Evolutionary conservation across 2,329 filamentous ascomycete species (phyloP).

Genomic region (Aspergillus proliferans): DNA sequence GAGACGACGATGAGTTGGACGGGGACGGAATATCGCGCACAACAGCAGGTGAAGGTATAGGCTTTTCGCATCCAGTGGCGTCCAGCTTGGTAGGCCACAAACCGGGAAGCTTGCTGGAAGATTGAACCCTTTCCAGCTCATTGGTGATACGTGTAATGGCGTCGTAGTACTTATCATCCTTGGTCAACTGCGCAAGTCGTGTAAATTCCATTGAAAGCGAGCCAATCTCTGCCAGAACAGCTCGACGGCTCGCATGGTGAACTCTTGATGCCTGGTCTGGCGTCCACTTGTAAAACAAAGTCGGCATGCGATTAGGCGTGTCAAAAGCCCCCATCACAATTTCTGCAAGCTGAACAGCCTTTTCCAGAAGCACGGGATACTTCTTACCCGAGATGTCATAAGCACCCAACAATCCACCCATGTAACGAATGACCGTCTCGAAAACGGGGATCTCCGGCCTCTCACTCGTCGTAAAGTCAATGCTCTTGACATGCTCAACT

Average conservation of each 20-base stretch:
- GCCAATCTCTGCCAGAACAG: conserved; percentile 64
- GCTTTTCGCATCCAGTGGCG: conserved; percentile 66
- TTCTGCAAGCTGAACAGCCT: conserved; percentile 73
- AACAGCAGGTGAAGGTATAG: conserved; percentile 11
- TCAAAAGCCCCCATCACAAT: conserved; percentile 79
- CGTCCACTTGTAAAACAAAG: conserved; percentile 73
- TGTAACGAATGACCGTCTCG: conserved; percentile 84
- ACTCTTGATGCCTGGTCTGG: conserved; percentile 59
- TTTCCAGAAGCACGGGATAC: conserved; percentile 65
- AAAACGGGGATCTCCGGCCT: conserved; percentile 76
- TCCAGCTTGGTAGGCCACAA: conserved; percentile 76
- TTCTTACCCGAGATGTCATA: conserved; percentile 74
- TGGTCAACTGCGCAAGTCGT: conserved; percentile 76
- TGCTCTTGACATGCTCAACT: conserved; percentile 59
- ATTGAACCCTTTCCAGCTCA: conserved; percentile 68
- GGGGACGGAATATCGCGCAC: conserved; percentile 4
- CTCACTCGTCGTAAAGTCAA: conserved; percentile 74
- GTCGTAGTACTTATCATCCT: conserved; percentile 78
- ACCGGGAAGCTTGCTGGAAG: conserved; percentile 63
- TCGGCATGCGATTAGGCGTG: conserved; percentile 88
- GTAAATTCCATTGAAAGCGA: conserved; percentile 85
- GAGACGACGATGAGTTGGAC: conserved; percentile 1
- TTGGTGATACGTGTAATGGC: conserved; percentile 80
- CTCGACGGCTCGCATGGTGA: conserved; percentile 53
- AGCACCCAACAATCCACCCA: conserved; percentile 77